A percentile compares a stretch with the other conserved stretches of the same genome.
Conservation (phyloP, 2,329 filamentous ascomycete species). For the Arthrobotrys sinensis region DNA sequence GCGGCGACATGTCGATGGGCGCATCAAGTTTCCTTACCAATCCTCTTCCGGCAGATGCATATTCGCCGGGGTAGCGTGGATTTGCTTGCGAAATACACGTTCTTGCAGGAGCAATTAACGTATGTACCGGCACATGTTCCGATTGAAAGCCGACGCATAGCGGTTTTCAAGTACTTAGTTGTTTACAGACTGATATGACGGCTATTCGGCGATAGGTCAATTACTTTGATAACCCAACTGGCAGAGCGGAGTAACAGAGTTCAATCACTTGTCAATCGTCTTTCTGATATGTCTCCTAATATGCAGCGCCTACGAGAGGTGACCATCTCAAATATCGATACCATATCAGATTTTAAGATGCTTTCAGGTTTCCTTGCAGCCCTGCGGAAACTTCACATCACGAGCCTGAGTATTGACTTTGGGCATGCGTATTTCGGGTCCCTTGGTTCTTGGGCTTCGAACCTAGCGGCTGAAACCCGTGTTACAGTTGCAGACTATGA, state of each 20-base stretch:
- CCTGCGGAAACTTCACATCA: background rate
- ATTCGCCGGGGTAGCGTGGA: constrained; percentile 9
- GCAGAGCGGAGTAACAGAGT: constrained; percentile 16
- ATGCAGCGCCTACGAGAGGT: constrained; percentile 1
- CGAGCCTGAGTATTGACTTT: constrained; percentile 12
- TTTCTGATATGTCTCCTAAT: background rate
- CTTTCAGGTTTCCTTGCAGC: constrained; percentile 6
- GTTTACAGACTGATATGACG: too few relatives aligned
- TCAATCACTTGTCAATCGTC: background rate
- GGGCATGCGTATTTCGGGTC: background rate
- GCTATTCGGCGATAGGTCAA: background rate
- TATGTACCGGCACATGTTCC: background rate
- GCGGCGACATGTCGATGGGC: constrained; percentile 5
- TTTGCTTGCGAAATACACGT: constrained; percentile 18
- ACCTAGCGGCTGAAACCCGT: constrained; percentile 10
- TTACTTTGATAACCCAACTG: constrained; percentile 10
- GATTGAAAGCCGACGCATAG: too few relatives aligned
- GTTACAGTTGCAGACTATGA: constrained; percentile 18
- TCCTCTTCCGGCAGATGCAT: constrained; percentile 20
- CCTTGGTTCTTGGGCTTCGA: background rate
- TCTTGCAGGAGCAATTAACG: constrained; percentile 7
- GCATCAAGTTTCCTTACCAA: background rate
- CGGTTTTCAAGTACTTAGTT: too few relatives aligned
- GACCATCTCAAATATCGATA: constrained; percentile 28
- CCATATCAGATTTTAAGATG: constrained; percentile 11